A percentile compares a stretch with the other conserved stretches of the same genome.
Evolutionary conservation across 164 flowering plant species (phyloP).

Genomic region (Echeveria elegans): DNA sequence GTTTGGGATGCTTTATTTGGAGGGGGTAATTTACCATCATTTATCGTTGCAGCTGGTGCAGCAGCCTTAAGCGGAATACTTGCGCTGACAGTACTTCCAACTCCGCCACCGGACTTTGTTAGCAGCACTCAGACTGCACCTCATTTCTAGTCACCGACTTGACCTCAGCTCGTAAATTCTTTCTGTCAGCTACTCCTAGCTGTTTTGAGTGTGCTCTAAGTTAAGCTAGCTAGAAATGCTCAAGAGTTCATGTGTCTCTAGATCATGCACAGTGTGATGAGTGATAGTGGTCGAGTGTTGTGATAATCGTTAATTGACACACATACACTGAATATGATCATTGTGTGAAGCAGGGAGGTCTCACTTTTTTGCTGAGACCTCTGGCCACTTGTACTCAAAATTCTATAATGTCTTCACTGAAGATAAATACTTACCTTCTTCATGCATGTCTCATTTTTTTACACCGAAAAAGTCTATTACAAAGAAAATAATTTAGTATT

Average conservation of each 20-base stretch:
- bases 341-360: neutral
- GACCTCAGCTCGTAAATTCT: no score
- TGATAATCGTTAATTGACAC: neutral
- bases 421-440: no score
- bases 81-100: conserved; percentile 42
- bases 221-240: no score
- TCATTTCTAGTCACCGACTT: neutral
- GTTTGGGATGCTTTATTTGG: conserved; percentile 58
- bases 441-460: no score
- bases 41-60: conserved; percentile 46
- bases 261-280: no score
- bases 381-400: neutral
- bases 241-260: neutral
- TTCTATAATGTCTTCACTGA: neutral
- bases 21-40: conserved; percentile 67
- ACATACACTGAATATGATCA: neutral
- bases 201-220: neutral
- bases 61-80: conserved; percentile 43
- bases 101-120: conserved; percentile 18
- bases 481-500: no score
- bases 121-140: neutral
- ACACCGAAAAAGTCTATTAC: no score
- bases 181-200: neutral
- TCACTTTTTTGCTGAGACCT: neutral
- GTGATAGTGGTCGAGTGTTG: no score